These are phyloP conservation scores for Canariomyces notabilis DNA, from an alignment of 2,329 filamentous ascomycete genomes.

Conservation along the genomic window DNA sequence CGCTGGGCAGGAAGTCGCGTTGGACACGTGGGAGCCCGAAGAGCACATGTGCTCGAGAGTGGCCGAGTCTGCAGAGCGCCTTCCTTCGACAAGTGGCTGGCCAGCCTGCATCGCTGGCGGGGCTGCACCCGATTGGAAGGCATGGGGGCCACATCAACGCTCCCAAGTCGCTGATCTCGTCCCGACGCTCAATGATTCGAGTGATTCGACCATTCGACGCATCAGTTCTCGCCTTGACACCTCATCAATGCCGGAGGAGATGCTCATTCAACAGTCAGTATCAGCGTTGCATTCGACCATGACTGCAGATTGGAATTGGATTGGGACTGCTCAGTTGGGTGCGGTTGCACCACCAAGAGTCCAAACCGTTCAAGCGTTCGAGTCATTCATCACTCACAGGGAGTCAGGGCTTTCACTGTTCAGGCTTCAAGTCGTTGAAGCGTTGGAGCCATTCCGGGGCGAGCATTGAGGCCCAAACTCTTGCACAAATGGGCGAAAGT, in stretches of 20 bases:
- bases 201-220: background rate
- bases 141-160: constrained; percentile 9
- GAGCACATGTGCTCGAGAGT: constrained; percentile 12
- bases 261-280: background rate
- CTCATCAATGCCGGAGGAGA: constrained; percentile 9
- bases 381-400: too few relatives aligned
- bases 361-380: too few relatives aligned
- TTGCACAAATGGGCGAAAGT: constrained; percentile 13
- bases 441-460: constrained; percentile 4
- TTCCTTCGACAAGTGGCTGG: constrained; percentile 13
- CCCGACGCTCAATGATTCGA: background rate
- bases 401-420: too few relatives aligned
- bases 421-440: constrained; percentile 5
- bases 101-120: constrained; percentile 12
- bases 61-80: constrained; percentile 13
- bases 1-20: background rate
- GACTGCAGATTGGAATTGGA: background rate
- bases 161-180: background rate
- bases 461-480: constrained; percentile 20
- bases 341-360: too few relatives aligned
- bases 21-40: constrained; percentile 17
- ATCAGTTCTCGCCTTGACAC: constrained; percentile 8
- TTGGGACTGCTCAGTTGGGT: background rate
- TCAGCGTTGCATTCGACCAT: background rate
- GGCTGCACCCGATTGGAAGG: constrained; percentile 20